Evolutionary conservation across 2,329 filamentous ascomycete genomes (phyloP), one percentile per base, ranked within the genome.

Genomic region (Paracoccidioides lutzii): DNA sequence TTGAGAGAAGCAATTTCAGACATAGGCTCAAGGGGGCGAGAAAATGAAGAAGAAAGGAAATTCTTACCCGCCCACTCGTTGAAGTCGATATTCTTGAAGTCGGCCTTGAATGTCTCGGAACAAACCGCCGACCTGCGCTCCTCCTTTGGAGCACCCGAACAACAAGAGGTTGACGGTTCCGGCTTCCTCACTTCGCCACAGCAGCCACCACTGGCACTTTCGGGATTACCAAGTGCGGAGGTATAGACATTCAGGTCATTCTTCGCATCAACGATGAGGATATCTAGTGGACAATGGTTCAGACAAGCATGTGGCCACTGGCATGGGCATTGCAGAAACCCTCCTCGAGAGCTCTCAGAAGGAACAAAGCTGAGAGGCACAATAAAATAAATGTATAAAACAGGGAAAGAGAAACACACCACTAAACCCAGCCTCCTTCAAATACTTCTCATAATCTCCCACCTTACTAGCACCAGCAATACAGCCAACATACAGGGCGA

Each of bases 401-500:
- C 46, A 42, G 46, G 3, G 15, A 15, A 33, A 4, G 30, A 51
- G 28, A 51, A 58, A 59, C 61, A 30, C 66, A 77, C 78, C 72
- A 55, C 63, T 43, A 59, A 82, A 82, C 0, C 79, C 81, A 0
- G 76, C 78, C 10, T 73, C 60, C 8, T 60, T 60, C 35, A 85
- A 64, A 64, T 75, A 83, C 6, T 49, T 40, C 55, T 80, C 71
- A 66, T 84, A 84, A 53, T 78, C 73, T 1, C 38, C 59, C 0
- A 80, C 71, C 55, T 69, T 64, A 58, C 78, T 81, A 0, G 81
- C 80, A 0, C 82, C 81, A 1, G 78, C 73, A 33, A 84, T 72
- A 58, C 82, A 85, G 0, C 81, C 81, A 2, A 82, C 77, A 63
- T 83, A 81, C 5, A 83, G 62, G 1, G 75, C 74, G 30, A 81